Percentiles rank a stretch among this genome's conserved stretches.
Conservation (phyloP, 176 grass and related monocot genomes). For the Saccharum spontaneum region DNA sequence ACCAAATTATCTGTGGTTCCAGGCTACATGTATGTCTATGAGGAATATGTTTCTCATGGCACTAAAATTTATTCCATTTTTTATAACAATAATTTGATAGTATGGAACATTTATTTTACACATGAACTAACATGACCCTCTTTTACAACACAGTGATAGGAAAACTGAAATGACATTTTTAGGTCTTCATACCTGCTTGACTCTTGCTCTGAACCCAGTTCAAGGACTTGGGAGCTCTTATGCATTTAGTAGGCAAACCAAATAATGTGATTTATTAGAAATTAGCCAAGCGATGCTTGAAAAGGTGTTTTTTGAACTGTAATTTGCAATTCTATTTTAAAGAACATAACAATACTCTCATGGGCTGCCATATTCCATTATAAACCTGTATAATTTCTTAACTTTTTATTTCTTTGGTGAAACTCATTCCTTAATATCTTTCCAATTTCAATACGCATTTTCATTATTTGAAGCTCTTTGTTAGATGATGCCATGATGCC, state of each 20-base stretch:
- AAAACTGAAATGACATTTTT: neutral
- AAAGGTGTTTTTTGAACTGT: neutral
- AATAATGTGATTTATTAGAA: neutral
- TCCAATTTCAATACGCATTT: neutral
- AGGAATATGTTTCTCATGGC: neutral
- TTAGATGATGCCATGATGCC: slow-evolving; percentile 29
- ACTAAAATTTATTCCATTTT: neutral
- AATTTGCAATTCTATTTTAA: neutral
- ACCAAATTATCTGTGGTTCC: neutral
- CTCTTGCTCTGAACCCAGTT: neutral
- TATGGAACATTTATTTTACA: neutral
- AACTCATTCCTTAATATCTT: neutral
- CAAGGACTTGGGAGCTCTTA: neutral
- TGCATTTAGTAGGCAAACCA: neutral
- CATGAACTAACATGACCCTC: neutral
- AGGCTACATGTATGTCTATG: neutral
- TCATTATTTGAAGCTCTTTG: neutral
- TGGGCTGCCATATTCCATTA: neutral
- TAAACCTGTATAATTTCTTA: neutral
- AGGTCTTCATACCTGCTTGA: neutral
- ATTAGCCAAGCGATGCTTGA: neutral
- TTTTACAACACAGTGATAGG: neutral
- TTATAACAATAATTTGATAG: neutral
- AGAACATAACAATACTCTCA: neutral
- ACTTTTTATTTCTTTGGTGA: neutral